Evolutionary conservation across 2,329 filamentous ascomycete genomes (phyloP), one percentile per base, ranked within the genome.

Genomic region (Penicillium sp.): DNA sequence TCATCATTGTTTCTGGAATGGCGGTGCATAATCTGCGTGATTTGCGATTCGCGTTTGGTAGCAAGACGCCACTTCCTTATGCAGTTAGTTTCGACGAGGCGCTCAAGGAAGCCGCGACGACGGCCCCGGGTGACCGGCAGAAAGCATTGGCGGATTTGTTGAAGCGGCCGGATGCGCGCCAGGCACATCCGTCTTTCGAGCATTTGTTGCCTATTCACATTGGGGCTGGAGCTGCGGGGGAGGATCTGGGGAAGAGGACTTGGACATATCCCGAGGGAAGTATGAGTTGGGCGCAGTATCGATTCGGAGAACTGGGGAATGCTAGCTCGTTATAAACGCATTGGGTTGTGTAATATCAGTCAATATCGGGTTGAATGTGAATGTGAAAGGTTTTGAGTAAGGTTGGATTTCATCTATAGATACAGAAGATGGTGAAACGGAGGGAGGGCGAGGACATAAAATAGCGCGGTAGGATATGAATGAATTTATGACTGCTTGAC

Each of bases 1-100:
- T 88, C 46, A 85, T 92, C 55, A 83, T 92, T 43, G 83, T 83
- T 22, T 87, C 87, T 0, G 89, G 89, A 10, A 91, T 91, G 87
- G 86, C 87, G 0, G 88, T 89, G 21, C 87, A 90, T 63, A 90
- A 90, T 61, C 75, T 89, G 34, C 78, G 83, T 1, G 83, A 89
- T 59, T 47, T 84, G 62, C 74, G 73, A 16, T 75, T 77, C 63
- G 70, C 74, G 13, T 75, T 77, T 60, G 78, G 76, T 7, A 71
- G 77, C 43, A 71, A 76, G 10, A 64, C 62, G 9, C 80, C 83
- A 0, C 58, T 85, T 63, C 81, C 84, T 10, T 87, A 87, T 64
- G 73, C 82, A 1, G 77, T 79, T 34, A 83, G 79, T 48, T 92
- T 91, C 63, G 84, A 93, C 59, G 79, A 85, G 43, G 84, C 86